phyloP scores from a whole-genome alignment of 805 yeast species.

The Jamesozyma spencerorum region DNA sequence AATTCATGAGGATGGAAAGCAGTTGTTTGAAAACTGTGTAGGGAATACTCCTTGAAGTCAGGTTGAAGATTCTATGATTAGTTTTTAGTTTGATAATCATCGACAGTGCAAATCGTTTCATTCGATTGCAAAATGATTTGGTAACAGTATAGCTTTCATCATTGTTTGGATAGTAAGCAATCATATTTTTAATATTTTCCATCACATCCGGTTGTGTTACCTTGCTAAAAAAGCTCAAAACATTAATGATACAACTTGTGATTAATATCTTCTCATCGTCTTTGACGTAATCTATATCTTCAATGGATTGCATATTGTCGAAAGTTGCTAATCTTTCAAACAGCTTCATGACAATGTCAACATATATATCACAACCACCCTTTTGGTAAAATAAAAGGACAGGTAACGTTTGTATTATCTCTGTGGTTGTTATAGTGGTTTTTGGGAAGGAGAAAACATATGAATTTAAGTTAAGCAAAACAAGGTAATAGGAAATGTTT shows the following conservation, averaged over 20 bases:
- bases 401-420: conserved; percentile 30
- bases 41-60: conserved; percentile 27
- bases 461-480: conserved; percentile 31
- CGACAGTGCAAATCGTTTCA: conserved; percentile 18
- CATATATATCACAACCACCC: conserved; percentile 35
- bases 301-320: conserved; percentile 25
- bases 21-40: conserved; percentile 38
- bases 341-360: conserved; percentile 13
- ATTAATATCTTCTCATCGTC: conserved; percentile 32
- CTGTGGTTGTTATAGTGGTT: conserved; percentile 21
- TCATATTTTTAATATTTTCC: conserved; percentile 21
- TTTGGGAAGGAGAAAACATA: conserved; percentile 30
- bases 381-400: conserved; percentile 43
- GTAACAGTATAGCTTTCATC: conserved; percentile 20
- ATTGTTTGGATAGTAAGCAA: conserved; percentile 16
- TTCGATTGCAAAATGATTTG: conserved; percentile 14
- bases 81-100: conserved; percentile 16
- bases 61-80: conserved; percentile 18
- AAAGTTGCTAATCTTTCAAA: conserved; percentile 19
- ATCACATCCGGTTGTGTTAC: conserved; percentile 33
- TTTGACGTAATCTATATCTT: conserved; percentile 31
- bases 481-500: conserved; percentile 29
- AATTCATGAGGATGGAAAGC: conserved; percentile 36
- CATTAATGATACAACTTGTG: conserved; percentile 34
- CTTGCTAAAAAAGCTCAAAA: conserved; percentile 39